Percentiles rank a stretch among this genome's conserved stretches.
These are phyloP conservation scores for Leccinum fibrillosum DNA, from an alignment of 768 basidiomycete species.

Conservation along the genomic window DNA sequence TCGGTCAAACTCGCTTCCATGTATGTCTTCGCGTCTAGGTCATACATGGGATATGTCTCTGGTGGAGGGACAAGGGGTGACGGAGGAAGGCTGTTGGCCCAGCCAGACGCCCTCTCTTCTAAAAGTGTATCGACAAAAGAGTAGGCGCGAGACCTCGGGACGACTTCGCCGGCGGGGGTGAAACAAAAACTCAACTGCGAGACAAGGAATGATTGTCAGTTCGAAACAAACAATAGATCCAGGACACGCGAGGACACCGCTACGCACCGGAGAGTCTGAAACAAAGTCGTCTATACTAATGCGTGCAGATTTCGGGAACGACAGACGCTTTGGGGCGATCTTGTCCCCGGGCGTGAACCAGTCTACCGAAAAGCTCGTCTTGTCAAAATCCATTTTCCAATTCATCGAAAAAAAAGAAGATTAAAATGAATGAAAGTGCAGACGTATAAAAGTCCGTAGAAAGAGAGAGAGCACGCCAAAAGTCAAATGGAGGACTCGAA, in stretches of 20 bases:
- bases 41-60: constrained; percentile 10
- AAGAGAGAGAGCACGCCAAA: background rate
- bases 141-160: constrained; percentile 8
- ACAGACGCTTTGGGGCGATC: constrained; percentile 25
- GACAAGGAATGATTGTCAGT: constrained; percentile 4
- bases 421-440: constrained; percentile 5
- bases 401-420: background rate
- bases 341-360: constrained; percentile 30
- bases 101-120: constrained; percentile 19
- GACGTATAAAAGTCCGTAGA: constrained; percentile 3
- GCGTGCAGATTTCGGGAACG: constrained; percentile 33
- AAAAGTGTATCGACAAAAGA: constrained; percentile 12
- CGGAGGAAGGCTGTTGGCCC: constrained; percentile 18
- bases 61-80: constrained; percentile 5
- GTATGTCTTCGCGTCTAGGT: background rate
- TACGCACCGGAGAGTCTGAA: constrained; percentile 27
- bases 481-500: background rate
- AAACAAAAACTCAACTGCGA: constrained; percentile 23
- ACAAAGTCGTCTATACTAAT: constrained; percentile 31
- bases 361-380: constrained; percentile 30
- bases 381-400: constrained; percentile 32
- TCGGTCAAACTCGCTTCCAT: constrained; percentile 1
- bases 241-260: background rate
- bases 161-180: constrained; percentile 11
- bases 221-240: background rate